Evolutionary conservation across 2,329 filamentous ascomycete genomes (phyloP).

Genomic region (Sarocladiaceae sp.): DNA sequence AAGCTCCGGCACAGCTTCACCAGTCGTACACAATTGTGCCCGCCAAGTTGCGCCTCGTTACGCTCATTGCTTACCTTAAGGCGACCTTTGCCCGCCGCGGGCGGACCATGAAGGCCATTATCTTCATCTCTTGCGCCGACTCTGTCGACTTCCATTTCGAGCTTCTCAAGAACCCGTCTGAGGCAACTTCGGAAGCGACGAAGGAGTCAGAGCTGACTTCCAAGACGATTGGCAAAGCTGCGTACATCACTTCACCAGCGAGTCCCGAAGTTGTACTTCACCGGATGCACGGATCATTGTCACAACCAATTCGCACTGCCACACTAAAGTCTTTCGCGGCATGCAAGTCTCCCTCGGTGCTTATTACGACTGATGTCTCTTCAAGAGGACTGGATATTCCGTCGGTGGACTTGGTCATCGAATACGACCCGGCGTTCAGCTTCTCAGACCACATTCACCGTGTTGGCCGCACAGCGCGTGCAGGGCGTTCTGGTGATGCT

Average conservation of each 20-base stretch:
- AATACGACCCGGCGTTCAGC: slow-evolving; percentile 93
- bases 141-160: slow-evolving; percentile 96
- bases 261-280: slow-evolving; percentile 72
- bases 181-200: slow-evolving; percentile 14
- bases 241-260: slow-evolving; percentile 66
- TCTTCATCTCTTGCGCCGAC: slow-evolving; percentile 96
- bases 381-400: slow-evolving; percentile 93
- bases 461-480: slow-evolving; percentile 89
- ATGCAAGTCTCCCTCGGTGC: slow-evolving; percentile 67
- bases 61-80: slow-evolving; percentile 76
- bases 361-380: slow-evolving; percentile 92
- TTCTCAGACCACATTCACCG: slow-evolving; percentile 91
- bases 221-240: slow-evolving; percentile 61
- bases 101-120: slow-evolving; percentile 91
- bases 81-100: slow-evolving; percentile 82
- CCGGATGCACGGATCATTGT: slow-evolving; percentile 85
- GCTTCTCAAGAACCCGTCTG: slow-evolving; percentile 50
- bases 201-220: slow-evolving; percentile 33
- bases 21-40: slow-evolving; percentile 85
- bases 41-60: slow-evolving; percentile 84
- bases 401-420: slow-evolving; percentile 88
- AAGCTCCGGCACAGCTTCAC: slow-evolving; percentile 84
- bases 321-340: slow-evolving; percentile 76
- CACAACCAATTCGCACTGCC: slow-evolving; percentile 78
- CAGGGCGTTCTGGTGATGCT: slow-evolving; percentile 80